These are phyloP conservation scores for Otatea glauca DNA, from an alignment of 176 grass and related monocot species.

Conservation along the genomic window DNA sequence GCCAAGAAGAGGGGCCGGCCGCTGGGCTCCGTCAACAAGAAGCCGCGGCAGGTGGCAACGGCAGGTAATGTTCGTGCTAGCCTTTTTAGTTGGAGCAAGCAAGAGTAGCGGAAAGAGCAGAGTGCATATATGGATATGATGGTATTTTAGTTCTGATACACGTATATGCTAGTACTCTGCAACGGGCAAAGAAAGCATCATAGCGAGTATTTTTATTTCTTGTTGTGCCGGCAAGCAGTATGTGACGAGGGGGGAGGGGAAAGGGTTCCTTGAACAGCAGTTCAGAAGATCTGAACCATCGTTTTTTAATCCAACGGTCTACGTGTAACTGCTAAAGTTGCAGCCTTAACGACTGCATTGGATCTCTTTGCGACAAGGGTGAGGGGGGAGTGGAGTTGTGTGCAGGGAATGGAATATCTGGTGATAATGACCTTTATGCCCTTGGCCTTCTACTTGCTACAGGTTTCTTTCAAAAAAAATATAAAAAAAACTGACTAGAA, in stretches of 20 bases:
- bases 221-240: neutral
- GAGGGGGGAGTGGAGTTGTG: neutral
- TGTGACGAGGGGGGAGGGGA: neutral
- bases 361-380: too few relatives aligned
- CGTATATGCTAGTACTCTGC: conserved; percentile 20
- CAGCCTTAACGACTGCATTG: too few relatives aligned
- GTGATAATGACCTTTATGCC: conserved; percentile 38
- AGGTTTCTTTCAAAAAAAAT: neutral
- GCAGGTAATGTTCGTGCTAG: conserved; percentile 41
- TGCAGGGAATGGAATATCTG: conserved; percentile 17
- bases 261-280: too few relatives aligned
- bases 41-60: conserved; percentile 38
- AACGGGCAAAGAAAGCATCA: neutral
- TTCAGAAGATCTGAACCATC: too few relatives aligned
- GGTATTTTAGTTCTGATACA: conserved; percentile 24
- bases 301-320: too few relatives aligned
- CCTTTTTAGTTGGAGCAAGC: neutral
- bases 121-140: neutral
- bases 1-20: conserved; percentile 47
- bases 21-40: conserved; percentile 45
- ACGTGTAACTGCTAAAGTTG: too few relatives aligned
- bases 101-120: neutral
- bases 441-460: conserved; percentile 17
- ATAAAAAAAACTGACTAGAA: neutral
- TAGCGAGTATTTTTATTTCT: neutral